Evolutionary conservation across 192 early-diverging fungal genomes (phyloP), one percentile per base, ranked within the genome.

Genomic region (Entomortierella beljakovae): DNA sequence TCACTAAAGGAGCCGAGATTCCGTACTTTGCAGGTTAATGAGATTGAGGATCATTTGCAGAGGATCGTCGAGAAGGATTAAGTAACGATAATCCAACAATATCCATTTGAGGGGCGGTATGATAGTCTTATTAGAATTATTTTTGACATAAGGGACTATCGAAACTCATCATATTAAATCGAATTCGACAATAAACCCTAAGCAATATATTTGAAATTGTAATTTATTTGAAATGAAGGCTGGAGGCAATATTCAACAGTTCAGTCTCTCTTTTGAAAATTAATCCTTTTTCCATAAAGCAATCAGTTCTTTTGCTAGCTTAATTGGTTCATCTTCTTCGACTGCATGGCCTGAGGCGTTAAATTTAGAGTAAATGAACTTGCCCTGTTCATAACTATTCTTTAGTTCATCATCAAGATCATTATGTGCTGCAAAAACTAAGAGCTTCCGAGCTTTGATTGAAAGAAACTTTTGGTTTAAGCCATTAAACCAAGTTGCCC

Each of bases 31-130:
- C 84, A 86, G 16, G 85, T 85, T 48, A 83, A 84, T 10, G 93
- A 98, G 71, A 99, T 99, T 74, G 98, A 97, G 49, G 90, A 86
- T 50, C 91, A 95, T 77, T 80, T 97, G 71, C 91, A 91, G 57
- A 87, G 94, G 70, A 97, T 97, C 80, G 90, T 91, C 15, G 96
- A 97, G 70, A 90, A 89, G 72, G 94, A 95, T 82, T 95, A 84
- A 85, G 80, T 25, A 43, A 56, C 6, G 6, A 13, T 38, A 8
- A 8, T 38, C 13, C 13, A 38, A 38, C 6, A 46, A 16, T n/a
- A n/a, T n/a, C n/a, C n/a, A n/a, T n/a, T n/a, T n/a, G n/a, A n/a
- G n/a, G n/a, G n/a, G n/a, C n/a, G n/a, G n/a, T n/a, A n/a, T n/a
- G n/a, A n/a, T n/a, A n/a, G n/a, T n/a, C n/a, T n/a, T n/a, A n/a